Evolutionary conservation across 331 rosid genomes (phyloP), one percentile per base, ranked within the genome.

Genomic region (Cydonia oblonga): DNA sequence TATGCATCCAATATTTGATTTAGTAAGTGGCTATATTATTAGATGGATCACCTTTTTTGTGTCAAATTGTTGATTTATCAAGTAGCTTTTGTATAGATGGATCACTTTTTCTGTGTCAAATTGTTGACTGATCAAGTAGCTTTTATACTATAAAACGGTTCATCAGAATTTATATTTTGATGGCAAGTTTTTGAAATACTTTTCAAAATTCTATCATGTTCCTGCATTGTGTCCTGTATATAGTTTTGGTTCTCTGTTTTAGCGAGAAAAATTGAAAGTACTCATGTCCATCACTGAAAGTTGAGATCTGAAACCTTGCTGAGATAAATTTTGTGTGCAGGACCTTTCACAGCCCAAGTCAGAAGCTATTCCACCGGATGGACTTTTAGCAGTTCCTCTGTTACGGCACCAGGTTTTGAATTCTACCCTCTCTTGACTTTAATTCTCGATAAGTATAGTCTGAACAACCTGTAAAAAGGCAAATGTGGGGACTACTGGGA

Each of bases 321-420:
- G 46, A 35, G 19, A 33, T 44, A 19, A 58, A 40, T 60, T 46
- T 72, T 72, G 68, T 72, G 30, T 87, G 70, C 85, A 91, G 96
- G 97, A 91, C 73, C 84, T 91, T 40, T 84, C 92, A 54, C 96
- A 89, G 83, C 91, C 97, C 40, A 89, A 82, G 80, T 76, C 86
- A 42, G 97, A 91, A 83, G 82, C 82, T 68, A 78, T 66, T 53
- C 92, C 87, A 46, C 97, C 96, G 5, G 92, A 87, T 69, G 97
- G 97, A 68, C 72, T 83, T 69, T 65, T 91, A 71, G 73, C 91
- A 40, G 96, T 91, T 72, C 80, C 92, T 78, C 91, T 91, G 61
- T 82, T 91, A 80, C 82, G 97, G 33, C 97, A 91, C 77, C 97
- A 91, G 96, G 96, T 91, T 81, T 32, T 73, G 30, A 58, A 18